phyloP scores from a whole-genome alignment of 768 basidiomycete genomes.

The Tylopilus rubrobrunneus region DNA sequence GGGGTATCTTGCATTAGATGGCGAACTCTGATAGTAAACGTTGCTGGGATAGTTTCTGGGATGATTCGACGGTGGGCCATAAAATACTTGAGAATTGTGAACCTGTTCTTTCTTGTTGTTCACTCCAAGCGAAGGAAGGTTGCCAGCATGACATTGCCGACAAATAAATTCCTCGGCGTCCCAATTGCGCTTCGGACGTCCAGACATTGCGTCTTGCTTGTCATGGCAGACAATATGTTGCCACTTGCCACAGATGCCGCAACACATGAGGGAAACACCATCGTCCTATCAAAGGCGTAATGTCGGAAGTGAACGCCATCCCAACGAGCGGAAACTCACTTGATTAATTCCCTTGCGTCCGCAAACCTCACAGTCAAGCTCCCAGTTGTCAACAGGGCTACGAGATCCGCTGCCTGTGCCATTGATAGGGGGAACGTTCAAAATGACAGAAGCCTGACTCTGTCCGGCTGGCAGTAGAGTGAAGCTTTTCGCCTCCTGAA shows the following conservation, averaged over 20 bases:
- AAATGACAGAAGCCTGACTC: slow-evolving; percentile 1
- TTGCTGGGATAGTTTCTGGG: slow-evolving; percentile 15
- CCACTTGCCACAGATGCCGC: slow-evolving; percentile 81
- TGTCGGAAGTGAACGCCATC: slow-evolving; percentile 1
- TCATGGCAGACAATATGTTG: slow-evolving; percentile 90
- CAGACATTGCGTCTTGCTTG: slow-evolving; percentile 56
- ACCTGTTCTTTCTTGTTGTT: slow-evolving; percentile 9
- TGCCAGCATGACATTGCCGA: slow-evolving; percentile 57
- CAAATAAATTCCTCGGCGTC: slow-evolving; percentile 81
- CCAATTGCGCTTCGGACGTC: slow-evolving; percentile 76
- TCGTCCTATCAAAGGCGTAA: slow-evolving; percentile 56
- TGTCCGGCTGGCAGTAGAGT: slow-evolving; percentile 1
- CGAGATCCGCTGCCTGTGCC: slow-evolving; percentile 44
- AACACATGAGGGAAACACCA: slow-evolving; percentile 73
- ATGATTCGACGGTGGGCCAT: slow-evolving; percentile 11
- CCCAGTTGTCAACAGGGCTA: slow-evolving; percentile 70
- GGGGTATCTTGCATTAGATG: slow-evolving; percentile 20
- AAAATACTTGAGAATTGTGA: slow-evolving; percentile 12
- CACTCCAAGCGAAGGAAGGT: slow-evolving; percentile 6
- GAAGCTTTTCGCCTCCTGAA: neutral
- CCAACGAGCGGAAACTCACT: slow-evolving; percentile 40
- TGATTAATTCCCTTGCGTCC: slow-evolving; percentile 65
- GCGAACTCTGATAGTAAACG: slow-evolving; percentile 13
- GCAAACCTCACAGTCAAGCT: slow-evolving; percentile 87
- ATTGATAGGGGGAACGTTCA: slow-evolving; percentile 13